phyloP scores from a whole-genome alignment of 108 stramenopile species.

The Ochromonas danica region DNA sequence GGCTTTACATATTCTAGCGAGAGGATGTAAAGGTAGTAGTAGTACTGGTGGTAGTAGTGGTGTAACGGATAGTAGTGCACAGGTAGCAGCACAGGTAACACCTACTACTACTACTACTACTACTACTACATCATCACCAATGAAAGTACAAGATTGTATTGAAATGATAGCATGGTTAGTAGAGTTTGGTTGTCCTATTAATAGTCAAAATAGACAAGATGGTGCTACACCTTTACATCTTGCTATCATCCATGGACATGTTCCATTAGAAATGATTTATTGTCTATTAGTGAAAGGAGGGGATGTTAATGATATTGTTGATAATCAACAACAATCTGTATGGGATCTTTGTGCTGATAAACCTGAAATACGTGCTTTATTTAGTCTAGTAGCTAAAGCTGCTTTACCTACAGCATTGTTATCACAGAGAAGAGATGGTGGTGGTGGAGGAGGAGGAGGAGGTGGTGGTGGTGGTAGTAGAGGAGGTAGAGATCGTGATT shows the following conservation, averaged over 20 bases:
- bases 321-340: not conserved
- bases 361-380: not conserved
- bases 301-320: not conserved
- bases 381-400: not conserved
- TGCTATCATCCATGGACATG: not conserved
- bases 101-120: too few relatives aligned
- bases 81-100: not conserved
- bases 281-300: not conserved
- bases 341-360: not conserved
- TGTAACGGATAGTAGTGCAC: not conserved
- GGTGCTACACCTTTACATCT: not conserved
- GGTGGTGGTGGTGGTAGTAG: not conserved
- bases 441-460: not conserved
- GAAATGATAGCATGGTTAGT: conserved; percentile 8
- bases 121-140: not conserved
- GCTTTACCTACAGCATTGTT: not conserved
- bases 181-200: conserved; percentile 1
- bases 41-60: too few relatives aligned
- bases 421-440: not conserved
- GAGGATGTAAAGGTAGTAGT: too few relatives aligned
- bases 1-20: not conserved
- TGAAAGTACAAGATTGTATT: not conserved
- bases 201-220: not conserved
- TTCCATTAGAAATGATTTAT: not conserved
- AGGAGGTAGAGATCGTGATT: not conserved